phyloP scores from a whole-genome alignment of 2,329 filamentous ascomycete species.

The Mollisia scopiformis region DNA sequence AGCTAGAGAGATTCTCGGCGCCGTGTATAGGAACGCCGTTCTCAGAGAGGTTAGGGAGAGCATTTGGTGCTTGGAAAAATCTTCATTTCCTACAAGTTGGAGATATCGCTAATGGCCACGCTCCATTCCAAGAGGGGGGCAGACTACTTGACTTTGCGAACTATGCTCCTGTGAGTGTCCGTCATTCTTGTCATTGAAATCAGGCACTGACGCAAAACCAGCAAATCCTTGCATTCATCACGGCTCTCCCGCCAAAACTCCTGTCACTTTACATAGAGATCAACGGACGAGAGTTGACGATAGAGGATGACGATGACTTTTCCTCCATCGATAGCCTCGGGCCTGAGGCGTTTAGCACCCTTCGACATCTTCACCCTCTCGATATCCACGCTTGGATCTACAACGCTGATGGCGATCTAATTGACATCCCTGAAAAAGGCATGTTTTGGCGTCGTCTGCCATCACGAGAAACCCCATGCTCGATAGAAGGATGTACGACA shows the following conservation, averaged over 20 bases:
- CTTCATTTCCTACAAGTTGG: conserved; percentile 17
- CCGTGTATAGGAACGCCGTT: conserved; percentile 3
- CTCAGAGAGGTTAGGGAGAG: conserved; percentile 2
- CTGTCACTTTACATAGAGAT: conserved; percentile 16
- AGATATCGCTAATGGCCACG: conserved; percentile 7
- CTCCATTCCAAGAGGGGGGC: conserved; percentile 9
- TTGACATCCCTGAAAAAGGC: conserved; percentile 11
- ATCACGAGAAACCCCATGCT: no score
- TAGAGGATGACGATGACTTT: conserved; percentile 20
- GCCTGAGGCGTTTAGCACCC: conserved; percentile 9
- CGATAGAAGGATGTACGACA: neutral
- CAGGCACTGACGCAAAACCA: neutral
- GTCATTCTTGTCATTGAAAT: neutral
- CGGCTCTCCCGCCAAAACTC: conserved; percentile 13
- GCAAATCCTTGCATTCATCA: conserved; percentile 14
- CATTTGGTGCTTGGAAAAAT: conserved; percentile 15
- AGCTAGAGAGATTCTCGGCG: conserved; percentile 13
- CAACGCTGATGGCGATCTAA: conserved; percentile 8
- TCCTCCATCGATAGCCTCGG: conserved; percentile 10
- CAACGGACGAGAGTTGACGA: conserved; percentile 2
- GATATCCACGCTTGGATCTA: conserved; percentile 22
- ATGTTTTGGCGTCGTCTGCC: conserved; percentile 16
- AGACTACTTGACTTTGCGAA: neutral
- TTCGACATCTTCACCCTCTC: conserved; percentile 12
- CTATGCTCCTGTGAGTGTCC: conserved; percentile 8